Evolutionary conservation across 345 rosid genomes (phyloP), one percentile per base, ranked within the genome.

Genomic region (Raphanus sativus): DNA sequence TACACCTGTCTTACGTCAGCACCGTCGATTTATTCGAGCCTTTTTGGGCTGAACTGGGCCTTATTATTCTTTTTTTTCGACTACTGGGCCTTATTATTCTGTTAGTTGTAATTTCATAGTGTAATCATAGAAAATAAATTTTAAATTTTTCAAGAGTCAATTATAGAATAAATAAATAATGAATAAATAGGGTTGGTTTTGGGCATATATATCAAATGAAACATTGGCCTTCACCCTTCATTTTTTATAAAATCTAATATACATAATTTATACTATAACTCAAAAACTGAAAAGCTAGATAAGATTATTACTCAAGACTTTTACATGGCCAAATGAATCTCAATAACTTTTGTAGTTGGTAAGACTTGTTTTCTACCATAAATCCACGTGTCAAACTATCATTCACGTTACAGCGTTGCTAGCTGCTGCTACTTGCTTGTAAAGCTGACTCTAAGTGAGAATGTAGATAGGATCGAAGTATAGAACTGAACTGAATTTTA

Each of bases 1-100:
- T 77, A 54, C 70, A 24, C 48, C 24, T 54, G 59, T 16, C 71
- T 55, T 28, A 38, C 80, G 66, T 62, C 40, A 69, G 8, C 48
- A 75, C 62, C 67, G 11, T 75, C 3, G 10, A 11, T 38, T 66
- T 74, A 2, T 64, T 36, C 1, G 6, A 60, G 26, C 32, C 10
- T 0, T 8, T 17, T 9, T 59, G 61, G 78, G 67, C 72, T 52
- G 0, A 16, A 16, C 0, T 66, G n/a, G n/a, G n/a, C n/a, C n/a
- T n/a, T n/a, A n/a, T n/a, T n/a, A n/a, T n/a, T n/a, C n/a, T n/a
- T n/a, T n/a, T n/a, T n/a, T n/a, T n/a, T n/a, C n/a, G n/a, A n/a
- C n/a, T n/a, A n/a, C n/a, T n/a, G 45, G 66, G 78, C 78, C 26
- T 24, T 0, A 0, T 32, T 30, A 17, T 15, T 0, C 26, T 42